These are phyloP conservation scores for Phaffia tasmanica DNA, from an alignment of 768 basidiomycete genomes.

Conservation along the genomic window DNA sequence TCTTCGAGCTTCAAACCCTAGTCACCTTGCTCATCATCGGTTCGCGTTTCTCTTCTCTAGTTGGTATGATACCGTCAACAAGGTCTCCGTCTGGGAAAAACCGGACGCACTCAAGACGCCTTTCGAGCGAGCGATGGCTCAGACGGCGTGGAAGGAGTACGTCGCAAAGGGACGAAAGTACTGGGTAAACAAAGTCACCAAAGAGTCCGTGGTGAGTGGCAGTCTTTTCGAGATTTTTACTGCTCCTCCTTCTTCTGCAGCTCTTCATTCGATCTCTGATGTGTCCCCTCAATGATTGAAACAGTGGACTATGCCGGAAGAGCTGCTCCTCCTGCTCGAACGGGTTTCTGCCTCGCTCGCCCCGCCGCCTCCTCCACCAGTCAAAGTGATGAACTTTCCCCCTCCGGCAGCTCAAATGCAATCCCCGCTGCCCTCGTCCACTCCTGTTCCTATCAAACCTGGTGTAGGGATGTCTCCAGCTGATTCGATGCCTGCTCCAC, in stretches of 20 bases:
- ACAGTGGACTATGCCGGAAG: slow-evolving; percentile 96
- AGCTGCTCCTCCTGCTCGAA: slow-evolving; percentile 70
- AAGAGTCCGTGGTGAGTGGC: slow-evolving; percentile 53
- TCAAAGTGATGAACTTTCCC: neutral
- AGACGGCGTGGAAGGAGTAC: slow-evolving; percentile 95
- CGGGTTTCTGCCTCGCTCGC: slow-evolving; percentile 46
- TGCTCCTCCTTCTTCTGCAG: neutral
- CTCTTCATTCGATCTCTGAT: neutral
- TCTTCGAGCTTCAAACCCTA: neutral
- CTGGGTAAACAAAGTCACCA: slow-evolving; percentile 77
- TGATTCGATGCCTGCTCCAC: too few species aligned
- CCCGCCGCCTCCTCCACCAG: slow-evolving; percentile 4
- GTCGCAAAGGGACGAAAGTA: slow-evolving; percentile 83
- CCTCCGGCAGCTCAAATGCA: neutral
- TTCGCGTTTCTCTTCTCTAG: neutral
- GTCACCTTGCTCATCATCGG: neutral
- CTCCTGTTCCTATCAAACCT: neutral
- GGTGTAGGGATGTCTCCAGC: too few species aligned
- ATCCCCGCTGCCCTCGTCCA: neutral
- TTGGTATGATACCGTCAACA: slow-evolving; percentile 47
- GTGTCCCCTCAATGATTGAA: neutral
- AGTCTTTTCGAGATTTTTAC: too few species aligned
- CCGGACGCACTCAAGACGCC: slow-evolving; percentile 89
- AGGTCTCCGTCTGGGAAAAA: slow-evolving; percentile 96
- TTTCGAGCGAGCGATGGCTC: slow-evolving; percentile 62